These are phyloP conservation scores for Alternaria incomplexa DNA, from an alignment of 2,329 filamentous ascomycete species.

Conservation along the genomic window DNA sequence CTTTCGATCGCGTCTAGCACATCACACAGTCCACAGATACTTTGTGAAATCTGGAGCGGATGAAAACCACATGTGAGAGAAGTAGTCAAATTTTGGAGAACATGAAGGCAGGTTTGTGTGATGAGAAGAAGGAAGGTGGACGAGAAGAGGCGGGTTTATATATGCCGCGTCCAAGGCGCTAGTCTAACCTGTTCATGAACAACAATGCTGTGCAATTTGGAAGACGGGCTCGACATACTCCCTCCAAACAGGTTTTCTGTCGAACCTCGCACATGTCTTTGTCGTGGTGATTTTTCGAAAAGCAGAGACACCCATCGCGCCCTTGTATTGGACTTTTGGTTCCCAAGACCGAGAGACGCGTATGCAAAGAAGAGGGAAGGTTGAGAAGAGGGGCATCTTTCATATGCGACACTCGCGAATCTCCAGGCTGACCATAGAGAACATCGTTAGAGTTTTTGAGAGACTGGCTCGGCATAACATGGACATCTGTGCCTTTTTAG, in stretches of 20 bases:
- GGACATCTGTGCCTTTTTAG: rapidly evolving
- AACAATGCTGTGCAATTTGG: not conserved
- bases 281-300: too few relatives aligned
- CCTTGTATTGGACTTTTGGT: too few relatives aligned
- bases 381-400: too few relatives aligned
- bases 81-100: not conserved
- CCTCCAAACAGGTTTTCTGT: too few relatives aligned
- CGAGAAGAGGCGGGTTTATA: not conserved
- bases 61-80: not conserved
- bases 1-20: not conserved
- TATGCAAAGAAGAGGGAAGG: too few relatives aligned
- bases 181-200: not conserved
- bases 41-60: not conserved
- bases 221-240: not conserved
- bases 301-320: too few relatives aligned
- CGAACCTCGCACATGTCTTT: too few relatives aligned
- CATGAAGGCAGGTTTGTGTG: too few relatives aligned
- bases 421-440: rapidly evolving
- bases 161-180: not conserved
- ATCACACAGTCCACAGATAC: not conserved
- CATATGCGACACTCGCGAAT: too few relatives aligned
- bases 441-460: too few relatives aligned
- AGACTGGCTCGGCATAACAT: too few relatives aligned
- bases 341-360: too few relatives aligned
- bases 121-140: not conserved